Evolutionary conservation across 306 rosid species (phyloP).

Genomic region (Acacia acuminata): DNA sequence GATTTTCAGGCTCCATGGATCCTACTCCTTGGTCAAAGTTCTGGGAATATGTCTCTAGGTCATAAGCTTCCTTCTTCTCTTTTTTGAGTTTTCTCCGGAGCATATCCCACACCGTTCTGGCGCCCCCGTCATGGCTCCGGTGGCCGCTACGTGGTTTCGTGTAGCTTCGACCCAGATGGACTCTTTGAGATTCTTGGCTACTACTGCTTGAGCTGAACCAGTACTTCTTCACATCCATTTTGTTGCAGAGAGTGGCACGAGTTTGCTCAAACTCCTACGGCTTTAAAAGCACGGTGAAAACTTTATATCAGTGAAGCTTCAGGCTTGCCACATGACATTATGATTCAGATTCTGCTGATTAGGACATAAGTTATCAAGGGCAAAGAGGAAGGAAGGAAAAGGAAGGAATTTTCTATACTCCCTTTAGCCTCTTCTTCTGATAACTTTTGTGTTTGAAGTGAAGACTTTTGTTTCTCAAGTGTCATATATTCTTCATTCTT

Average conservation of each 20-base stretch:
- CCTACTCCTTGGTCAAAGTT: conserved; percentile 58
- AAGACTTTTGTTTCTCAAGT: conserved; percentile 16
- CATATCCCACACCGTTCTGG: conserved; percentile 43
- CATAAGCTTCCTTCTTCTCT: conserved; percentile 40
- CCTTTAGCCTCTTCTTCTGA: conserved; percentile 2
- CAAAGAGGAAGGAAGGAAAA: not conserved
- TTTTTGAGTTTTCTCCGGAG: conserved; percentile 53
- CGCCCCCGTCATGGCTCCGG: conserved; percentile 15
- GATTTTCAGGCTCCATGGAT: conserved; percentile 57
- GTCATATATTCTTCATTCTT: not conserved
- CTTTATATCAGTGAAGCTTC: conserved; percentile 1
- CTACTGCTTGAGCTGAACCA: conserved; percentile 32
- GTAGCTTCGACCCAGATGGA: conserved; percentile 48
- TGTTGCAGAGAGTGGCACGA: not conserved
- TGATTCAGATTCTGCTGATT: conserved; percentile 15
- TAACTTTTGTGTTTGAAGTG: conserved; percentile 7
- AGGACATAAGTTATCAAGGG: conserved; percentile 5
- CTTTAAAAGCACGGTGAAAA: not conserved
- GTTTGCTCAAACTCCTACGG: not conserved
- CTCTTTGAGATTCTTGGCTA: conserved; percentile 20
- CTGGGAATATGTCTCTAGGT: conserved; percentile 48
- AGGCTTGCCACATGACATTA: conserved; percentile 30
- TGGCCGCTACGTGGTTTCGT: conserved; percentile 26
- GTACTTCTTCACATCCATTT: conserved; percentile 62
- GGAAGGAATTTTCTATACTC: not conserved